These are phyloP conservation scores for Diddensiella caesifluorescens DNA, from an alignment of 805 yeast species.

Conservation along the genomic window DNA sequence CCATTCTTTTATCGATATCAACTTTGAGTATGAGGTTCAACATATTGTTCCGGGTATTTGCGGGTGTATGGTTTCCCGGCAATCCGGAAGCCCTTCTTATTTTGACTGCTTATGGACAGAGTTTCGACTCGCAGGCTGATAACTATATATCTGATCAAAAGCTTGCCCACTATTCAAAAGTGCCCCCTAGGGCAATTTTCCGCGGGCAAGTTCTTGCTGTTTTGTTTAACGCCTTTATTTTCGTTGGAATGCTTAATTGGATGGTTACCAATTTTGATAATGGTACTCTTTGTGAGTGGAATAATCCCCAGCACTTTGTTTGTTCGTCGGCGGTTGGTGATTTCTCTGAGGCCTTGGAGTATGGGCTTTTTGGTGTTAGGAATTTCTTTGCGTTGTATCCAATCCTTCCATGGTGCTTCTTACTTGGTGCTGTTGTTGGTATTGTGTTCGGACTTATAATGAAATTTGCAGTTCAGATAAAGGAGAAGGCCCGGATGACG, in stretches of 20 bases:
- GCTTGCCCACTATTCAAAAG: conserved; percentile 52
- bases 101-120: conserved; percentile 39
- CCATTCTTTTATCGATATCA: conserved; percentile 55
- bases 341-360: conserved; percentile 42
- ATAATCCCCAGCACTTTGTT: conserved; percentile 36
- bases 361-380: conserved; percentile 44
- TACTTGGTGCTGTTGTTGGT: conserved; percentile 36
- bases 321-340: conserved; percentile 38
- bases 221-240: conserved; percentile 33
- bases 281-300: conserved; percentile 38
- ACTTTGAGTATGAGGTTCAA: conserved; percentile 52
- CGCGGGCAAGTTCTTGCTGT: conserved; percentile 41
- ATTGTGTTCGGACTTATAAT: conserved; percentile 27
- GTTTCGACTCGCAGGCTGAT: conserved; percentile 40
- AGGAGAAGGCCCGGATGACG: conserved; percentile 27
- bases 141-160: conserved; percentile 53
- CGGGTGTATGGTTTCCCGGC: conserved; percentile 63
- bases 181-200: conserved; percentile 55
- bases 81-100: conserved; percentile 49
- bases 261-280: conserved; percentile 31
- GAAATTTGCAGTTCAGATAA: conserved; percentile 9
- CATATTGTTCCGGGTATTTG: conserved; percentile 57
- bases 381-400: conserved; percentile 40
- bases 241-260: conserved; percentile 31
- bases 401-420: conserved; percentile 40